Evolutionary conservation across 2,329 filamentous ascomycete genomes (phyloP).

Genomic region (Alternaria sp.): DNA sequence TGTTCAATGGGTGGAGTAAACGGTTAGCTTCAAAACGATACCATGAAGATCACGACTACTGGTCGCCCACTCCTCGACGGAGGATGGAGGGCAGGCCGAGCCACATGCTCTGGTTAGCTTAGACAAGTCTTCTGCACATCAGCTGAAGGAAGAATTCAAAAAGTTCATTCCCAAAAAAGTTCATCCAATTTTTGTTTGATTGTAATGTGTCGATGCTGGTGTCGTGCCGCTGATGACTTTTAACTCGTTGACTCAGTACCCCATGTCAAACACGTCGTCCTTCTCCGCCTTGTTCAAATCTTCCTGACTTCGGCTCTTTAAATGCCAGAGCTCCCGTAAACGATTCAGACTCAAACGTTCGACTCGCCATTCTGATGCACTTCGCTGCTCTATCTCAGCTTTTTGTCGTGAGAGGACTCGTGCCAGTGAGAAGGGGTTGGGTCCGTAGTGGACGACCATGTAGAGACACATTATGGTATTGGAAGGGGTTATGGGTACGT

Average conservation of each 20-base stretch:
- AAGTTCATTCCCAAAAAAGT: slow-evolving; percentile 19
- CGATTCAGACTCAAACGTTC: background rate
- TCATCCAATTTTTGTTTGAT: fast-evolving
- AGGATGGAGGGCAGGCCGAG: slow-evolving; percentile 37
- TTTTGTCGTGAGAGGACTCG: background rate
- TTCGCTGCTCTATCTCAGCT: background rate
- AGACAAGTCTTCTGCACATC: slow-evolving; percentile 33
- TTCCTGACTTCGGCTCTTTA: background rate
- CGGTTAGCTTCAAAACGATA: slow-evolving; percentile 36
- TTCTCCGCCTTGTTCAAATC: background rate
- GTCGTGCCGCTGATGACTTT: background rate
- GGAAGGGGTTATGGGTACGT: too few relatives aligned
- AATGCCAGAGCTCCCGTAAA: background rate
- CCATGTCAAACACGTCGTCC: background rate
- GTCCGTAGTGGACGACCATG: background rate
- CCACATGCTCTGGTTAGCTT: slow-evolving; percentile 39
- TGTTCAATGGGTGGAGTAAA: slow-evolving; percentile 35
- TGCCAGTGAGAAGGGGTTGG: background rate
- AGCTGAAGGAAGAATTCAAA: slow-evolving; percentile 29
- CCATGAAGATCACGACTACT: slow-evolving; percentile 32
- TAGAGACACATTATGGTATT: background rate
- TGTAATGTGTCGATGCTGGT: background rate
- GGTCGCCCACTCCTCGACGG: slow-evolving; percentile 24
- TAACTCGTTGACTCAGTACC: background rate
- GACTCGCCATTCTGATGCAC: background rate